Base-by-base conservation (phyloP, 345 rosid species). In the Hypericum androsaemum region DNA sequence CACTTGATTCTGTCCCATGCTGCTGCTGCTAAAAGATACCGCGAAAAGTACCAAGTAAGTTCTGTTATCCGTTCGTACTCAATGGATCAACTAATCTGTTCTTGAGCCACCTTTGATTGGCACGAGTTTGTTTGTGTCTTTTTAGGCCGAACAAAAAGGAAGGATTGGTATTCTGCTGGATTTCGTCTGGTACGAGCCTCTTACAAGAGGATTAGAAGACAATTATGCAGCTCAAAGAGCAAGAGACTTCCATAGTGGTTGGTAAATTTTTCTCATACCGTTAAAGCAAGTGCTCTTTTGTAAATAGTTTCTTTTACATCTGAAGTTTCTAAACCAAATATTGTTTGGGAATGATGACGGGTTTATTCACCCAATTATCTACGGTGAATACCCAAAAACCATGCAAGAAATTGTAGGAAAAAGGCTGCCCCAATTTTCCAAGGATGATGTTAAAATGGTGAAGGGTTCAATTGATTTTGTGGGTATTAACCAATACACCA, bases 131-230 rank as follows among this genome's bases (percentile, higher is more conserved):
- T 8, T 47, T 35, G 37, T 54, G n/a, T 13, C 28, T 22, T 41
- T 53, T 48, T 66, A 92, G 96, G 71, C 61, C 61, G 78, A 66
- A 52, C 96, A 88, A 58, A 88, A 81, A 81, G 96, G 96, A 61
- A 81, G 76, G 64, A 88, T 92, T 8, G 96, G 95, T 15, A 92
- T 83, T 61, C 79, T 92, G 43, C 57, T 88, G 67, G 96, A 92
- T 64, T 88, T 88, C 28, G 96, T 92, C 44, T 92, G 96, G 95
- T 92, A 88, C 7, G 98, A 92, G 55, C 98, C 98, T 15, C 95
- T 92, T 32, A 85, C 95, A 32, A 71, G 83, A 69, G 75, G 88
- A 3, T 88, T 81, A 71, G 94, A 88, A 3, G 96, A 92, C 72
- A 80, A 71, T 50, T 63, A 62, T 62, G 98, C 96, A 37, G 96